These are phyloP conservation scores for Phanerochaete carnosa DNA, from an alignment of 768 basidiomycete species.

Conservation along the genomic window DNA sequence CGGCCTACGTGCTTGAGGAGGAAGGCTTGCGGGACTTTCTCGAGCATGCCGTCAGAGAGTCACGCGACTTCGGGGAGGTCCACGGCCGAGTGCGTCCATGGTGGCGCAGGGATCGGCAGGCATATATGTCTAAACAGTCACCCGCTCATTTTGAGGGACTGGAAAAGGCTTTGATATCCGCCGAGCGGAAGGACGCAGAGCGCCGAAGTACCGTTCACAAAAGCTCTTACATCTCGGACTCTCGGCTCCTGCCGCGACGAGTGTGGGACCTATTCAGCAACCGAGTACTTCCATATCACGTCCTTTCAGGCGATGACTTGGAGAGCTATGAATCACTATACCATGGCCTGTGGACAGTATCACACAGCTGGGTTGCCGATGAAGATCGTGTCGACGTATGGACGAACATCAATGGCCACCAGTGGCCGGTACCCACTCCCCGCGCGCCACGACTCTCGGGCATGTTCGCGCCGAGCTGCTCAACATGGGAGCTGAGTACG, in stretches of 20 bases:
- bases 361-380: not conserved
- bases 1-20: not conserved
- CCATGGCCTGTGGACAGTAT: not conserved
- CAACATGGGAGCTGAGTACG: not conserved
- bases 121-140: not conserved
- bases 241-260: not conserved
- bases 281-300: not conserved
- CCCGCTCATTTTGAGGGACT: not conserved
- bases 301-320: not conserved
- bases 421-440: not conserved
- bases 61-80: not conserved
- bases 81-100: not conserved
- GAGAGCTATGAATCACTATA: not conserved
- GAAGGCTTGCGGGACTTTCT: not conserved
- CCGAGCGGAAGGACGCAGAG: not conserved
- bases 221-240: not conserved
- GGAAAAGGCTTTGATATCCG: no score
- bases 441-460: not conserved
- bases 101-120: not conserved
- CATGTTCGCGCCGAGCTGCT: not conserved
- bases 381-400: not conserved
- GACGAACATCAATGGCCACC: not conserved
- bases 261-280: not conserved
- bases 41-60: not conserved
- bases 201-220: not conserved